Percentiles rank a stretch among this genome's conserved stretches.
phyloP scores from a whole-genome alignment of 768 basidiomycete genomes.

The Xerocomus potaroensis region DNA sequence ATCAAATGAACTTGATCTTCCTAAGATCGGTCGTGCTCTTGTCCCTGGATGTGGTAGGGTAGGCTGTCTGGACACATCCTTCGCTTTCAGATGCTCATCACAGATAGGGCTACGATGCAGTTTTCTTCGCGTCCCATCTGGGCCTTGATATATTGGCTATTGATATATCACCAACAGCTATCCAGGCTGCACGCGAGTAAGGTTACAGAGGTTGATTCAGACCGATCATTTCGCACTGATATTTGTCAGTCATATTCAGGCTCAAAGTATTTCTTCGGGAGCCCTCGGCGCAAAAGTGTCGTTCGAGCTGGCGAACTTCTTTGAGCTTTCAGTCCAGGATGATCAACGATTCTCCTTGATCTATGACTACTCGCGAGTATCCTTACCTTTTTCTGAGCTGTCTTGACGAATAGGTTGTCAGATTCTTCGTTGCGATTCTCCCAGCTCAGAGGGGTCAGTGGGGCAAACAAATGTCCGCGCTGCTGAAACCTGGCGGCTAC shows the following conservation, averaged over 20 bases:
- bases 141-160: slow-evolving; percentile 17
- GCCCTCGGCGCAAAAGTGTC: slow-evolving; percentile 4
- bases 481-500: slow-evolving; percentile 59
- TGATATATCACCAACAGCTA: slow-evolving; percentile 15
- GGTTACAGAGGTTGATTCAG: neutral
- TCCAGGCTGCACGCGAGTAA: slow-evolving; percentile 20
- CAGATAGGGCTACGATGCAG: slow-evolving; percentile 19
- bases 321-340: slow-evolving; percentile 13
- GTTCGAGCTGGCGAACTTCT: slow-evolving; percentile 20
- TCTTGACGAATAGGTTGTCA: neutral
- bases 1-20: slow-evolving; percentile 41
- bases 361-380: slow-evolving; percentile 14
- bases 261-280: neutral
- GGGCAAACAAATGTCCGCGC: slow-evolving; percentile 51
- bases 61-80: neutral
- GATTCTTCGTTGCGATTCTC: slow-evolving; percentile 65
- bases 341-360: slow-evolving; percentile 15
- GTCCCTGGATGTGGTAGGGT: slow-evolving; percentile 58
- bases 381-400: neutral
- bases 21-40: slow-evolving; percentile 41
- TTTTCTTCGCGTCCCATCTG: slow-evolving; percentile 13
- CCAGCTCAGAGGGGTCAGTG: slow-evolving; percentile 49
- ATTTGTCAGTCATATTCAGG: slow-evolving; percentile 1
- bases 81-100: neutral
- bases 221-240: neutral